These are phyloP conservation scores for Monilinia laxa DNA, from an alignment of 2,329 filamentous ascomycete species.

Conservation along the genomic window DNA sequence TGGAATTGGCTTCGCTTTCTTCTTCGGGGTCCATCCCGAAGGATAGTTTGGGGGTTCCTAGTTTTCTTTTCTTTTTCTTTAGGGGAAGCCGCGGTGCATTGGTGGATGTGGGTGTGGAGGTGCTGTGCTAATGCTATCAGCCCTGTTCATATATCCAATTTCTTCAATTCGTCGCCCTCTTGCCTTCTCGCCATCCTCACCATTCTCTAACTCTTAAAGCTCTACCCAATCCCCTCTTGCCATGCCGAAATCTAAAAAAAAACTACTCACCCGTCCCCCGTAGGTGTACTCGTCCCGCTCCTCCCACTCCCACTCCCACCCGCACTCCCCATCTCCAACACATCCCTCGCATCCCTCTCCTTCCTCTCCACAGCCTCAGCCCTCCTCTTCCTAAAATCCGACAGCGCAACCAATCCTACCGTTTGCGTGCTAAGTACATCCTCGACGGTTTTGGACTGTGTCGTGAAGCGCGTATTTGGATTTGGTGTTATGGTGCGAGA, in stretches of 20 bases:
- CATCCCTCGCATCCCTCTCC: slow-evolving; percentile 76
- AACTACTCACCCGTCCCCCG: slow-evolving; percentile 57
- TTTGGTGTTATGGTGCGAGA: slow-evolving; percentile 39
- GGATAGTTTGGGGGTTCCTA: slow-evolving; percentile 52
- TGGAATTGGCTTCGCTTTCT: slow-evolving; percentile 37
- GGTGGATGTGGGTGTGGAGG: slow-evolving; percentile 50
- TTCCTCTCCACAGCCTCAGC: slow-evolving; percentile 92
- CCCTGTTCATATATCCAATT: slow-evolving; percentile 23
- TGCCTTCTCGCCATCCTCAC: neutral
- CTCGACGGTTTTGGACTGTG: slow-evolving; percentile 39
- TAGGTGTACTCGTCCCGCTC: slow-evolving; percentile 32
- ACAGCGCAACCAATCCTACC: slow-evolving; percentile 86
- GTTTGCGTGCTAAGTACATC: slow-evolving; percentile 41
- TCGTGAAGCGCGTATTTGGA: slow-evolving; percentile 37
- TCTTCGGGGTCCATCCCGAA: slow-evolving; percentile 60
- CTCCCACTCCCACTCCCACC: slow-evolving; percentile 28
- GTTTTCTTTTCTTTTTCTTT: slow-evolving; percentile 50
- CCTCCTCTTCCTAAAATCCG: slow-evolving; percentile 93
- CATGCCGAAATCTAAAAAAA: slow-evolving; percentile 23
- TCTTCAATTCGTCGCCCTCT: neutral
- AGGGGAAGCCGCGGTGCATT: slow-evolving; percentile 36
- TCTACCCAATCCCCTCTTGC: neutral
- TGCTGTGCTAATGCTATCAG: slow-evolving; percentile 40
- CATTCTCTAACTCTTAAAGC: neutral
- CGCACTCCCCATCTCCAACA: slow-evolving; percentile 54